phyloP scores from a whole-genome alignment of 2,329 filamentous ascomycete genomes.

The Furcasterigmium furcatum region DNA sequence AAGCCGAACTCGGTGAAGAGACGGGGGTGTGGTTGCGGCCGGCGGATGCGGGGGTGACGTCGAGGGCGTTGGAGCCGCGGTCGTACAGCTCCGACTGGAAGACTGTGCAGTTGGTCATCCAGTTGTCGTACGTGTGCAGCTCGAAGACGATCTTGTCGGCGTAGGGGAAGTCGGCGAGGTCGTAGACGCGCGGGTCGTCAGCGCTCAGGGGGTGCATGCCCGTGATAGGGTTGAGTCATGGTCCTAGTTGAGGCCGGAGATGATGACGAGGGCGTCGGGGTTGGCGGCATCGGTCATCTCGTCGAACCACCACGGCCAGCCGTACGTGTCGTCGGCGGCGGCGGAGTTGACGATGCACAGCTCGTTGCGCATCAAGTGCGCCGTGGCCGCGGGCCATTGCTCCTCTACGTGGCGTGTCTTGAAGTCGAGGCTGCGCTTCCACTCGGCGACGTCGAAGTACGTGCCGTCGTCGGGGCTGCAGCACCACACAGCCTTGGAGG shows the following conservation, averaged over 20 bases:
- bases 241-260: constrained; percentile 50
- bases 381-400: constrained; percentile 20
- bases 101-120: constrained; percentile 41
- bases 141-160: constrained; percentile 44
- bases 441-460: constrained; percentile 49
- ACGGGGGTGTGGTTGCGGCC: constrained; percentile 38
- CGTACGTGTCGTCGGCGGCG: constrained; percentile 31
- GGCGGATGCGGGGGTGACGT: constrained; percentile 40
- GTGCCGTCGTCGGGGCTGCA: constrained; percentile 45
- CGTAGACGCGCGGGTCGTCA: constrained; percentile 39
- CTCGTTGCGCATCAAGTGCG: constrained; percentile 52
- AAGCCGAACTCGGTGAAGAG: constrained; percentile 45
- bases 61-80: constrained; percentile 44
- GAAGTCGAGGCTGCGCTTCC: constrained; percentile 50
- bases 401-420: constrained; percentile 41
- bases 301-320: constrained; percentile 40
- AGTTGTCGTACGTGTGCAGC: constrained; percentile 39
- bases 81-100: constrained; percentile 46
- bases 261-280: constrained; percentile 48
- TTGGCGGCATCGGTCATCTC: constrained; percentile 47
- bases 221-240: constrained; percentile 44
- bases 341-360: constrained; percentile 45
- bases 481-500: constrained; percentile 38
- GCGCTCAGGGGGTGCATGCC: constrained; percentile 7
- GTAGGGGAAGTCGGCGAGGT: constrained; percentile 41